These are phyloP conservation scores for Exophiala bonariae DNA, from an alignment of 2,329 filamentous ascomycete species.

Conservation along the genomic window DNA sequence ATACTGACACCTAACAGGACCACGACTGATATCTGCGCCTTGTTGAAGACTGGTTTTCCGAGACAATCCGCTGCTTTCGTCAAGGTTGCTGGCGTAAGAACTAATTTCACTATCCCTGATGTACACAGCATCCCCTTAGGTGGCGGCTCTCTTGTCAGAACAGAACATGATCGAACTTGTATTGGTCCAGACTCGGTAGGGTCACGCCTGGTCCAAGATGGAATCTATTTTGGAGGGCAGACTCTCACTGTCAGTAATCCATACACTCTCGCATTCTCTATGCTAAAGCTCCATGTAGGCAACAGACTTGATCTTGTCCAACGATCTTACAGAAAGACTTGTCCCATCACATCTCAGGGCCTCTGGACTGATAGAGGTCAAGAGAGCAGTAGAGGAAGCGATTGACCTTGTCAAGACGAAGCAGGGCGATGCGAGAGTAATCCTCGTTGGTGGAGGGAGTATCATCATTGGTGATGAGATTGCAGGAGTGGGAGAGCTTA, in stretches of 20 bases:
- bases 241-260: constrained; percentile 55
- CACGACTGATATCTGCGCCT: constrained; percentile 58
- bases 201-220: constrained; percentile 54
- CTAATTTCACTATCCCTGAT: constrained; percentile 59
- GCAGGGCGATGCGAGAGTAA: constrained; percentile 47
- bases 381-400: constrained; percentile 49
- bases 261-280: constrained; percentile 1
- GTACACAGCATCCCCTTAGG: constrained; percentile 57
- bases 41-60: constrained; percentile 59
- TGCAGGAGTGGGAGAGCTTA: constrained; percentile 50
- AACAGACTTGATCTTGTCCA: constrained; percentile 3
- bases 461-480: constrained; percentile 51
- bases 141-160: constrained; percentile 49
- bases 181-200: constrained; percentile 63
- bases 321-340: neutral
- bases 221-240: constrained; percentile 57
- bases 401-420: constrained; percentile 60
- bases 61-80: constrained; percentile 59
- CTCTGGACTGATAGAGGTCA: constrained; percentile 36
- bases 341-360: constrained; percentile 2
- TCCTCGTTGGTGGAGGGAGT: constrained; percentile 60
- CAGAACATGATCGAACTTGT: constrained; percentile 32
- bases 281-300: constrained; percentile 1
- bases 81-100: constrained; percentile 58
- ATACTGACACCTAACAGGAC: constrained; percentile 35